Evolutionary conservation across 352 stramenopile genomes (phyloP).

Genomic region (Blastocystis sp.): DNA sequence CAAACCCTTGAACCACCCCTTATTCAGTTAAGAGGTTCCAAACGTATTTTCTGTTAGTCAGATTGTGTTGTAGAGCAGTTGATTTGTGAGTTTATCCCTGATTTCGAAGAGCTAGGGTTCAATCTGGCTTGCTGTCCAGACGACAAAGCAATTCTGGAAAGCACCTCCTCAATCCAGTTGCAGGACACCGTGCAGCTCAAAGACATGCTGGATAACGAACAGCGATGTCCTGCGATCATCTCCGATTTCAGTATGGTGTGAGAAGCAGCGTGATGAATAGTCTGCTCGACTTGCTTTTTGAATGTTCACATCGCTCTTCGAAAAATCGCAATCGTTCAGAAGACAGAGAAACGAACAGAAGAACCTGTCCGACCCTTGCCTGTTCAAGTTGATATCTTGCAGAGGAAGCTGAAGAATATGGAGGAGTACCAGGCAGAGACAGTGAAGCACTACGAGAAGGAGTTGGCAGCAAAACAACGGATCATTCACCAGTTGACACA

Average conservation of each 20-base stretch:
- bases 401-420: conserved; percentile 41
- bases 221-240: neutral
- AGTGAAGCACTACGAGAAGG: conserved; percentile 37
- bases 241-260: neutral
- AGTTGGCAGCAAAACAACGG: conserved; percentile 36
- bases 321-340: neutral
- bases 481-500: conserved; percentile 26
- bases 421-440: conserved; percentile 36
- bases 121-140: conserved; percentile 26
- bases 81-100: neutral
- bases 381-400: neutral
- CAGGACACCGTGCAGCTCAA: neutral
- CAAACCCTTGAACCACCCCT: neutral
- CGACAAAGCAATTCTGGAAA: neutral
- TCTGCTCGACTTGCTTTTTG: neutral
- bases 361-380: neutral
- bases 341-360: neutral
- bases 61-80: neutral
- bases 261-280: neutral
- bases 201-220: neutral
- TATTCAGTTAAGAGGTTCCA: neutral
- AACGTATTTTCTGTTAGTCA: neutral
- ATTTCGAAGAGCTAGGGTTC: conserved; percentile 23
- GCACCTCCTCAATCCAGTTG: neutral
- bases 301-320: neutral